Conservation (phyloP, 805 yeast species). For the Dipodascus albidus region DNA sequence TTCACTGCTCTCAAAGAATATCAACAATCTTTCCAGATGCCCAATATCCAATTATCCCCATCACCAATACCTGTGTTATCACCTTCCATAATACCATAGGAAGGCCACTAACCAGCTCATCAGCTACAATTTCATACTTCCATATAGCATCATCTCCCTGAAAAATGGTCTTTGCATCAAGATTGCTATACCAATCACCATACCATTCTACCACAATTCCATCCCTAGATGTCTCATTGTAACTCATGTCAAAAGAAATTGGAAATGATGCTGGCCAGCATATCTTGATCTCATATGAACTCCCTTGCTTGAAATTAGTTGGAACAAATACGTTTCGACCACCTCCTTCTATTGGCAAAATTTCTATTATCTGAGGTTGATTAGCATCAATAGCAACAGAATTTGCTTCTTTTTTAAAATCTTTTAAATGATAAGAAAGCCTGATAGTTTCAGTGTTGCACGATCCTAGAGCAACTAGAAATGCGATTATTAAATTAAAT, state of each 20-base stretch:
- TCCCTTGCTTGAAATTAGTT: constrained; percentile 8
- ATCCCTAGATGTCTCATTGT: constrained; percentile 6
- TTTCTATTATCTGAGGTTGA: background rate
- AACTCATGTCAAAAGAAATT: constrained; percentile 16
- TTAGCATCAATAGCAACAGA: background rate
- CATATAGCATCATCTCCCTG: background rate
- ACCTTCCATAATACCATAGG: background rate
- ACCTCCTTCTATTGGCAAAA: constrained; percentile 1
- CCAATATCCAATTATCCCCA: background rate
- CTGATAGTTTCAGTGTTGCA: constrained; percentile 1
- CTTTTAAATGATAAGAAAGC: background rate
- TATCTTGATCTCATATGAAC: constrained; percentile 20
- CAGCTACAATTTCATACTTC: background rate
- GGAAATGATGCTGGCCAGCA: constrained; percentile 28
- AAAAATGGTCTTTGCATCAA: background rate
- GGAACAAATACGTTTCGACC: background rate
- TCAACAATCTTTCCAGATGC: background rate
- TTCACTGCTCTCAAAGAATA: background rate
- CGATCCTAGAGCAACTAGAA: background rate
- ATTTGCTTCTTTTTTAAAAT: background rate
- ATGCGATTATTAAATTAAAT: background rate
- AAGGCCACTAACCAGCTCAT: background rate
- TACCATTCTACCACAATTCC: constrained; percentile 1
- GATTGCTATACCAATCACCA: background rate
- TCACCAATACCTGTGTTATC: background rate